Percentiles rank a stretch among this genome's conserved stretches.
phyloP scores from a whole-genome alignment of 768 basidiomycete genomes.

The Podaxis sp. region DNA sequence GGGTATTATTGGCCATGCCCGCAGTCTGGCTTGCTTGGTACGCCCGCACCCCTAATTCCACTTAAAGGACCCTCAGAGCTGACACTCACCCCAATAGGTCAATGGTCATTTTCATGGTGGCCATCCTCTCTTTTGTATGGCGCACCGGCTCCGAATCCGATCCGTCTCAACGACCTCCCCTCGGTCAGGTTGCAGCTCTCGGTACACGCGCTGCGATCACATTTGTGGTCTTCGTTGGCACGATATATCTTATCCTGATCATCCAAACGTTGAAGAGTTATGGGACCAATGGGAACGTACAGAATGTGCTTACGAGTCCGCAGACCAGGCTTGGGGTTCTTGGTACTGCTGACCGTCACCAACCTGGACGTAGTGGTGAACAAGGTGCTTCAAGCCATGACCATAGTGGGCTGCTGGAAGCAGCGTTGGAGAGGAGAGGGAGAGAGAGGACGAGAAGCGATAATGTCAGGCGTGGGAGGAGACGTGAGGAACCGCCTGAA shows the following conservation, averaged over 20 bases:
- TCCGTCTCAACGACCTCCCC: conserved; percentile 30
- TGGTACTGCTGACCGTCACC: neutral
- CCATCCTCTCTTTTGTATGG: conserved; percentile 73
- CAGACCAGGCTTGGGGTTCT: conserved; percentile 2
- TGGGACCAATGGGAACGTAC: conserved; percentile 33
- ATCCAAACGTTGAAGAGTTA: conserved; percentile 63
- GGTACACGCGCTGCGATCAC: conserved; percentile 59
- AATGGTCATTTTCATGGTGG: conserved; percentile 61
- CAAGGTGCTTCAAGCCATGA: conserved; percentile 6
- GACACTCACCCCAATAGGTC: conserved; percentile 41
- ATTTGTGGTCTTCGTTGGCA: conserved; percentile 50
- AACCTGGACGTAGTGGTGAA: neutral
- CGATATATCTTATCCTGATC: conserved; percentile 62
- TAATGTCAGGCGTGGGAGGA: neutral
- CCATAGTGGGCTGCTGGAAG: conserved; percentile 18
- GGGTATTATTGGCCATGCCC: conserved; percentile 47
- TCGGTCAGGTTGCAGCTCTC: conserved; percentile 40
- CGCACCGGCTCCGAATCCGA: conserved; percentile 55
- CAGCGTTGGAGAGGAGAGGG: conserved; percentile 27
- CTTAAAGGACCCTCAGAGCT: neutral
- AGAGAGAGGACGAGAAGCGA: conserved; percentile 25
- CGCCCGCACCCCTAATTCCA: neutral
- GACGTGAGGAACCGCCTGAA: conserved; percentile 4
- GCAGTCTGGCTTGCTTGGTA: conserved; percentile 73
- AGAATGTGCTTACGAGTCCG: conserved; percentile 18